Conservation (phyloP, 306 rosid species). For the Crotalaria pallida region DNA sequence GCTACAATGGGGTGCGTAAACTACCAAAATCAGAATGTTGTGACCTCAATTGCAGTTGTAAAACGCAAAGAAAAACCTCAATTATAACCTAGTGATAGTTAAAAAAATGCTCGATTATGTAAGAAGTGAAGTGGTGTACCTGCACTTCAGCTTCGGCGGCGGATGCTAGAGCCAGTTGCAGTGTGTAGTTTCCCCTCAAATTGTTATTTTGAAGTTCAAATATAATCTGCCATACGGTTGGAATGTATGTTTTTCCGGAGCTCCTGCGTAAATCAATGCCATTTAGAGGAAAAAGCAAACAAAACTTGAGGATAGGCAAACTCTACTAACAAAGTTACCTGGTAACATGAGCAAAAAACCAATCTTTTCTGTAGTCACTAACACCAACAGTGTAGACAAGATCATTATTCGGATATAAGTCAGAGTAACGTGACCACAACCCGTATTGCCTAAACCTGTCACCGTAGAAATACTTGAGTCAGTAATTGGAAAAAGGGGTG, state of each 20-base stretch:
- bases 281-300: not conserved
- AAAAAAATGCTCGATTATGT: not conserved
- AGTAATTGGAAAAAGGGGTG: not conserved
- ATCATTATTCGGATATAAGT: conserved; percentile 40
- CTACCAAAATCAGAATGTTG: too few relatives aligned
- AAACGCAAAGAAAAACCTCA: too few relatives aligned
- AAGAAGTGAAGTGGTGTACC: conserved; percentile 27
- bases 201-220: conserved; percentile 31
- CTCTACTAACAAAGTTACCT: conserved; percentile 10
- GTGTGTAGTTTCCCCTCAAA: conserved; percentile 42
- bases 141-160: conserved; percentile 40
- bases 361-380: conserved; percentile 25
- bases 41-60: too few relatives aligned
- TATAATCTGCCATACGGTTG: conserved; percentile 67
- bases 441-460: conserved; percentile 68
- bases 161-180: conserved; percentile 67
- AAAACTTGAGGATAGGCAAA: not conserved
- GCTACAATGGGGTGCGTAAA: too few relatives aligned
- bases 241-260: conserved; percentile 15
- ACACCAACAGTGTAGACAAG: conserved; percentile 38
- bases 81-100: too few relatives aligned
- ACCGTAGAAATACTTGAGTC: not conserved
- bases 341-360: conserved; percentile 66
- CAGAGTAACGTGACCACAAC: conserved; percentile 54
- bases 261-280: conserved; percentile 24